Base-by-base conservation (phyloP, 2,329 filamentous ascomycete genomes). In the Nemania sp. region DNA sequence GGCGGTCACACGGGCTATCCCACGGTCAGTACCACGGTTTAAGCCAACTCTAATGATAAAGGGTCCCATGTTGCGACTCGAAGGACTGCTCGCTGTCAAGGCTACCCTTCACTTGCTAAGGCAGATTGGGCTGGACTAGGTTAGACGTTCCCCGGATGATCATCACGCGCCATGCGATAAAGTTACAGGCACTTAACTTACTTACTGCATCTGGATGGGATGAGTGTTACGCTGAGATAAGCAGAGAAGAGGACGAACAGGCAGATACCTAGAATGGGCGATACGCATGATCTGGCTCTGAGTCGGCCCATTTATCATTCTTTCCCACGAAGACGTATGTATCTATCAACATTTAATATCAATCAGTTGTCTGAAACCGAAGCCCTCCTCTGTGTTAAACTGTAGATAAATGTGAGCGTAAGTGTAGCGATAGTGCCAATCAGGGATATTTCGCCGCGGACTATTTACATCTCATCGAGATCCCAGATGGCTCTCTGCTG, bases 111-210 rank as follows among this genome's bases (percentile, higher is more conserved):
- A 54, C 29, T 58, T 29, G 24, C 43, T 5, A 60, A 45, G 18
- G 27, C 51, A 6, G n/a, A 57, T 45, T 57, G 3, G 43, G 20
- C 51, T 47, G 51, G 54, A 43, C 29, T 32, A 32, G 29, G 29
- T 32, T 32, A 11, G 20, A 51, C 27, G 55, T 52, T 67, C 60
- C 60, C 49, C 49, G 11, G 55, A 60, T 53, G 60, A 67, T 67
- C 60, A 35, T 57, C 65, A 51, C 60, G 43, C 65, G 65, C 54
- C 65, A 49, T 22, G 18, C 20, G 54, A 55, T 43, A 41, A 41
- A 41, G 35, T 41, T 41, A 11, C 35, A 41, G 35, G 35, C 35
- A 41, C 35, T 35, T 35, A 35, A 11, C 32, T 20, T 26, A 58
- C 41, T 41, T 45, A 27, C 22, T 45, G 22, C 47, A 53, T 47